Conservation (phyloP, 2,329 filamentous ascomycete genomes). For the Curvularia sp. region DNA sequence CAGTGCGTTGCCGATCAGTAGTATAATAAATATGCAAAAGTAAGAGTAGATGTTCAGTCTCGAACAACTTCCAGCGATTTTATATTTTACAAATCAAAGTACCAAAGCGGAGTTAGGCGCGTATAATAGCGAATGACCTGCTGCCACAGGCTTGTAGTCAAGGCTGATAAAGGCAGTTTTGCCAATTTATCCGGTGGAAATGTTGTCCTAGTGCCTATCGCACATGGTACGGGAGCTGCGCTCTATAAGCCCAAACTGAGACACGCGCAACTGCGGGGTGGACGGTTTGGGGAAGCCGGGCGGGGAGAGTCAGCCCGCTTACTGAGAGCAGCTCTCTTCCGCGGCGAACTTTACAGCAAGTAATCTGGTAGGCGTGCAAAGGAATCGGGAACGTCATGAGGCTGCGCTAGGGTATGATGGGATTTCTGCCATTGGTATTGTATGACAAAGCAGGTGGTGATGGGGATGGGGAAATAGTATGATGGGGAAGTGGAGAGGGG, state of each 20-base stretch:
- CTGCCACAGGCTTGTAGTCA: not conserved
- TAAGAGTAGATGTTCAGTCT: no score
- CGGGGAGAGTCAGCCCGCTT: conserved; percentile 8
- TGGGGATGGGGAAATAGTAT: not conserved
- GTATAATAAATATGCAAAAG: not conserved
- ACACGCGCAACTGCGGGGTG: conserved; percentile 23
- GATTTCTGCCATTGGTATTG: conserved; percentile 3
- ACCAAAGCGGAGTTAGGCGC: conserved; percentile 5
- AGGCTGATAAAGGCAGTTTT: conserved; percentile 19
- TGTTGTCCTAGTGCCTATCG: conserved; percentile 22
- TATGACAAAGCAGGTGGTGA: conserved; percentile 4
- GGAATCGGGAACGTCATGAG: not conserved
- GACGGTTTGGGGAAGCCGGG: conserved; percentile 31
- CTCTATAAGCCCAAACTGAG: not conserved
- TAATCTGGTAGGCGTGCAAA: not conserved
- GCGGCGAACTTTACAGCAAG: conserved; percentile 5
- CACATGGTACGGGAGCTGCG: conserved; percentile 21
- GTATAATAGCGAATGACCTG: not conserved
- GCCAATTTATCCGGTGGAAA: conserved; percentile 36
- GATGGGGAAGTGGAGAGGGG: conserved; percentile 2
- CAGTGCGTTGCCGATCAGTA: no score
- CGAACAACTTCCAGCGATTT: conserved; percentile 1
- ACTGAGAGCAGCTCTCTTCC: not conserved
- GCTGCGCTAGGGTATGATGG: conserved; percentile 8
- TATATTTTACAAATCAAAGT: conserved; percentile 7